phyloP scores from a whole-genome alignment of 257 asterid species.

The Solanum habrochaites region DNA sequence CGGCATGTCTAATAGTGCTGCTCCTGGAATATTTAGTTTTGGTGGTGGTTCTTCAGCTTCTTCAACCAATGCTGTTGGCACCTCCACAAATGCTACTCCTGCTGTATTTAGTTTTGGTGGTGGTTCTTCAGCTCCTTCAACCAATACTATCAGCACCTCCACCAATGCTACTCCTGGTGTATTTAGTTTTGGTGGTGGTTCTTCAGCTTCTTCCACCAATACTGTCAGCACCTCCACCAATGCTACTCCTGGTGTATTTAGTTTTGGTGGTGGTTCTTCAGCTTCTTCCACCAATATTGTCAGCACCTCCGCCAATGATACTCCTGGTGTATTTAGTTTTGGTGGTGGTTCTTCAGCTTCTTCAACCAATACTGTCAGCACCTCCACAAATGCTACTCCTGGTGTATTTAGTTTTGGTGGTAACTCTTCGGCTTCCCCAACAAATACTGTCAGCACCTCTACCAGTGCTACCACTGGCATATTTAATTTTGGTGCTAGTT shows the following conservation, averaged over 20 bases:
- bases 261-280: background rate
- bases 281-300: too few relatives aligned
- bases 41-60: slow-evolving; percentile 31
- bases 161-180: background rate
- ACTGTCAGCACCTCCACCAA: too few relatives aligned
- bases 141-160: slow-evolving; percentile 1
- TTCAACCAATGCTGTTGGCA: slow-evolving; percentile 9
- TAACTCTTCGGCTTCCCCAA: slow-evolving; percentile 3
- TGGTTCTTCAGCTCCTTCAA: slow-evolving; percentile 29
- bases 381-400: slow-evolving; percentile 22
- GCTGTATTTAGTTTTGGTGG: background rate
- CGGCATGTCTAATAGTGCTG: background rate
- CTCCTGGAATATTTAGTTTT: slow-evolving; percentile 4
- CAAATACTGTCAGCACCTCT: slow-evolving; percentile 16
- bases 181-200: too few relatives aligned
- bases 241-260: background rate
- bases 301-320: too few relatives aligned
- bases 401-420: slow-evolving; percentile 20
- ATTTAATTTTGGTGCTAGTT: slow-evolving; percentile 22
- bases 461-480: slow-evolving; percentile 17
- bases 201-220: too few relatives aligned
- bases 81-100: background rate
- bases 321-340: slow-evolving; percentile 1
- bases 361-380: slow-evolving; percentile 16
- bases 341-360: slow-evolving; percentile 29